These are phyloP conservation scores for Verticillium nonalfalfae DNA, from an alignment of 2,329 filamentous ascomycete genomes.

Conservation along the genomic window DNA sequence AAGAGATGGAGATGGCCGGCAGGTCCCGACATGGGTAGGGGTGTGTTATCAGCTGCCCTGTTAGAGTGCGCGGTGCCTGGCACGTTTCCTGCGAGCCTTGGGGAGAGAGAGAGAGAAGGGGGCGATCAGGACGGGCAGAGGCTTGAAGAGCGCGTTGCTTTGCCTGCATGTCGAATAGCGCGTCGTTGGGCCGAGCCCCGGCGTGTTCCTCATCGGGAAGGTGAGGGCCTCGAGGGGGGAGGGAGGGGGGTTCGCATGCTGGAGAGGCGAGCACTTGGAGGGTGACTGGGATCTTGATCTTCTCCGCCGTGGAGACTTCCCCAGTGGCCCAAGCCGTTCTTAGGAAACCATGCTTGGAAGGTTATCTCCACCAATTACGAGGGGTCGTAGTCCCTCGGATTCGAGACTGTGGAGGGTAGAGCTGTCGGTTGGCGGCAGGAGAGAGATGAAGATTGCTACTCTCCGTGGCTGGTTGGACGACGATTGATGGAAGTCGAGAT, in stretches of 20 bases:
- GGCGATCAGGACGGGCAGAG: background rate
- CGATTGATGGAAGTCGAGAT: background rate
- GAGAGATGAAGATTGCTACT: background rate
- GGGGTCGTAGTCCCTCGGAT: background rate
- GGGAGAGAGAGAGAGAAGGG: background rate
- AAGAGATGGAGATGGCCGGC: conserved; percentile 4
- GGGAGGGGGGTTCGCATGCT: background rate
- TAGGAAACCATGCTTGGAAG: background rate
- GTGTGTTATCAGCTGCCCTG: conserved; percentile 13
- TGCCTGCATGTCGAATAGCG: background rate
- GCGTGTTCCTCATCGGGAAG: background rate
- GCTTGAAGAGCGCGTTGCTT: background rate
- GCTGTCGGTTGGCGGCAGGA: background rate
- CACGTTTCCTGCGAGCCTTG: conserved; percentile 7
- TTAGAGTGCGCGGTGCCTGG: conserved; percentile 11
- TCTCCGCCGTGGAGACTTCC: background rate
- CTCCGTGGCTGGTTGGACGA: background rate
- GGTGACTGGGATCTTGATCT: background rate
- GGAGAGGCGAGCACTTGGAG: background rate
- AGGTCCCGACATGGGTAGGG: conserved; percentile 1
- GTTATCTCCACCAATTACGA: background rate
- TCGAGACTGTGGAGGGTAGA: too few relatives aligned
- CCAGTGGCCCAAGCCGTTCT: background rate
- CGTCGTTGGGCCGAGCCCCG: background rate
- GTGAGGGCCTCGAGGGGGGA: background rate